A percentile compares a stretch with the other conserved stretches of the same genome.
phyloP scores from a whole-genome alignment of 78 protist genomes.

The Salpingoeca rosetta region DNA sequence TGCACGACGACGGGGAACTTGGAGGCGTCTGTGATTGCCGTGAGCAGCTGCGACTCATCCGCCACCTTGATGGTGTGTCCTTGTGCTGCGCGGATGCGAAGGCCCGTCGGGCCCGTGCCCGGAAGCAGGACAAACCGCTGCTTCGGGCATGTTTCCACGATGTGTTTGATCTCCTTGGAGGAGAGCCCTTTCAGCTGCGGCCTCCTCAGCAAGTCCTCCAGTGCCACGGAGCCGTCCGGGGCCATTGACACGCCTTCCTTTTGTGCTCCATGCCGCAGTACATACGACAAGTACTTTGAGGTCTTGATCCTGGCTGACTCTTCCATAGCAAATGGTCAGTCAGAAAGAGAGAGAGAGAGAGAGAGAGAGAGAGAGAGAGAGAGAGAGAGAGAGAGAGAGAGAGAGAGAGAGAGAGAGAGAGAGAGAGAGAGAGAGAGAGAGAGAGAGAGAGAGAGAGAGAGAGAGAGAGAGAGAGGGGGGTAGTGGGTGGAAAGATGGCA shows the following conservation, averaged over 20 bases:
- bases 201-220: background rate
- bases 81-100: constrained; percentile 41
- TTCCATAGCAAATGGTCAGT: too few relatives aligned
- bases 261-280: constrained; percentile 16
- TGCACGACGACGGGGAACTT: constrained; percentile 28
- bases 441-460: too few relatives aligned
- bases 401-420: too few relatives aligned
- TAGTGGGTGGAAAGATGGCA: background rate
- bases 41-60: background rate
- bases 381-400: too few relatives aligned
- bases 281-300: constrained; percentile 3
- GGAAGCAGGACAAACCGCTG: constrained; percentile 5
- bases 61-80: constrained; percentile 37
- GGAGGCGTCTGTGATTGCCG: background rate
- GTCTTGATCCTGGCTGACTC: background rate
- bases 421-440: too few relatives aligned
- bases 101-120: background rate
- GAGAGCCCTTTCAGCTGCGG: background rate
- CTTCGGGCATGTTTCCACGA: constrained; percentile 20
- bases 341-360: too few relatives aligned
- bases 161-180: background rate
- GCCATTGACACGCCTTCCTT: constrained; percentile 6
- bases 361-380: too few relatives aligned
- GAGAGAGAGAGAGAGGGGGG: too few relatives aligned
- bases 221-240: background rate